Evolutionary conservation across 225 moss, liverwort and hornwort species (phyloP), one percentile per base, ranked within the genome.

Genomic region (Sphagnum contortum): DNA sequence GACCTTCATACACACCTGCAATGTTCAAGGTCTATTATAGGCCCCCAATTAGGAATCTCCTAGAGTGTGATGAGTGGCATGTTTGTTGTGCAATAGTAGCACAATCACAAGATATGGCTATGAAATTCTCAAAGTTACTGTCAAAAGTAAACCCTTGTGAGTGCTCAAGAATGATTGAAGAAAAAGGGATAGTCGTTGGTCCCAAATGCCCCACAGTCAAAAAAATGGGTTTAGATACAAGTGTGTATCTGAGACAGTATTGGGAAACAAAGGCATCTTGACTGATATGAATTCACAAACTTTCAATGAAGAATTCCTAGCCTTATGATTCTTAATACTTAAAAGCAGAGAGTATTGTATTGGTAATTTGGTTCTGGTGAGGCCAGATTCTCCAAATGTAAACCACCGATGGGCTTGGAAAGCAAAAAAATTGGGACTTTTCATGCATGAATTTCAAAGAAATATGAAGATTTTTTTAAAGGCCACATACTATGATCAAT

Each of bases 121-220:
- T 12, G 58, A 7, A 55, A 7, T 55, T 55, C 8, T 55, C 54
- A 7, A 7, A 55, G 54, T 12, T 55, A 7, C 54, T 55, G 7
- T 12, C 54, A 7, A 55, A 55, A 55, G 7, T 55, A 12, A 12
- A 12, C 12, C 12, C 58, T 59, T 59, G 58, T 59, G 58, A 2
- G 58, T 59, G 58, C 12, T 5, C n/a, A 6, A 59, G n/a, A 59
- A 59, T 59, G 58, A 59, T 59, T 5, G 58, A 59, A 59, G 58
- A 59, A 59, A 59, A 59, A 59, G 58, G 58, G 9, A 59, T 59
- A 2, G 8, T 59, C 1, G 29, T 59, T 6, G 58, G 58, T 59
- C 58, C 58, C 12, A 59, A 59, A 59, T n/a, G 58, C 1, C 29
- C 58, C 12, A 59, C 8, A 8, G n/a, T 59, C 12, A 44, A 59